Evolutionary conservation across 345 rosid species (phyloP).

Genomic region (Psidium guajava): DNA sequence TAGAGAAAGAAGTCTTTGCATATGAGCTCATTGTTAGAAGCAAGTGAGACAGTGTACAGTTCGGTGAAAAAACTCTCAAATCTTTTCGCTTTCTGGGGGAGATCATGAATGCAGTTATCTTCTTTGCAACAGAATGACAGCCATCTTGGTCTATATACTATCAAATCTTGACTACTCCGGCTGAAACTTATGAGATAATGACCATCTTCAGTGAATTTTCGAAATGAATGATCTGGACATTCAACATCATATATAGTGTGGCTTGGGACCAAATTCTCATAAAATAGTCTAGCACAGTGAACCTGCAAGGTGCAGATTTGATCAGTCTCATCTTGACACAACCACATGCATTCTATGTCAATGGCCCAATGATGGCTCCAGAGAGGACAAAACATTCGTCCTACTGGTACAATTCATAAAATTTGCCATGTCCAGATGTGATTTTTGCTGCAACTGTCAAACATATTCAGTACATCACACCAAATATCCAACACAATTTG

Average conservation of each 20-base stretch:
- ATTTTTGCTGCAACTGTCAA: not conserved
- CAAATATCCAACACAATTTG: not conserved
- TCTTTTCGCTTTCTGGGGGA: conserved; percentile 53
- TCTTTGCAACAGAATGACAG: conserved; percentile 55
- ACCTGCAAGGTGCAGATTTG: conserved; percentile 40
- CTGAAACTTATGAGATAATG: conserved; percentile 85
- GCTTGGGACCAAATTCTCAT: conserved; percentile 88
- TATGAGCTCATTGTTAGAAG: conserved; percentile 69
- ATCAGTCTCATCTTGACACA: not conserved
- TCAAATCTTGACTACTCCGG: conserved; percentile 71
- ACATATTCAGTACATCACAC: not conserved
- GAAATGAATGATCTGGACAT: conserved; percentile 80
- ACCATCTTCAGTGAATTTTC: conserved; percentile 96
- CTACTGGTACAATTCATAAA: not conserved
- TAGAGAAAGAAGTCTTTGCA: conserved; percentile 91
- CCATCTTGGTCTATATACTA: conserved; percentile 89
- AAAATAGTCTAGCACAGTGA: conserved; percentile 67
- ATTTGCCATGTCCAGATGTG: not conserved
- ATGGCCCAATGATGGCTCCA: not conserved
- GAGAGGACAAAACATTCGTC: not conserved
- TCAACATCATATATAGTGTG: conserved; percentile 72
- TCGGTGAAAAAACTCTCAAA: conserved; percentile 87
- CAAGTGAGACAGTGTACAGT: conserved; percentile 60
- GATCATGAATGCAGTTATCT: conserved; percentile 39
- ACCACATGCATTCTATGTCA: not conserved